Evolutionary conservation across 129 eudicot genomes (phyloP).

Genomic region (Lonicera japonica): DNA sequence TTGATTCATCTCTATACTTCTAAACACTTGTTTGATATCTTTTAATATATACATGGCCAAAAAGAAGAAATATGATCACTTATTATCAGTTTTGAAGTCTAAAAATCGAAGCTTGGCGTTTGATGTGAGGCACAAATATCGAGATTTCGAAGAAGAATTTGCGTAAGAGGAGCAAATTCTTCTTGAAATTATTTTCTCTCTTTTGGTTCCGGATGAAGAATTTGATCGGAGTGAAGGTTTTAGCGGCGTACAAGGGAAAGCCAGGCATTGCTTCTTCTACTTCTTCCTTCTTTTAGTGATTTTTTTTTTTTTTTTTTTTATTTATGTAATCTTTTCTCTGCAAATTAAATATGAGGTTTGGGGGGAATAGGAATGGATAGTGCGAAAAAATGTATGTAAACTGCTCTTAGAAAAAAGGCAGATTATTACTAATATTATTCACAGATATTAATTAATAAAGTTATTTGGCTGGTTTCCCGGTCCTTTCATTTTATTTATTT

Average conservation of each 20-base stretch:
- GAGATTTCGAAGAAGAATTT: neutral
- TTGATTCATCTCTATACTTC: no score
- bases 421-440: neutral
- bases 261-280: slow-evolving; percentile 55
- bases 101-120: no score
- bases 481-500: neutral
- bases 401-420: neutral
- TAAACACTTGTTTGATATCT: no score
- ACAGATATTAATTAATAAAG: neutral
- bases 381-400: slow-evolving; percentile 1
- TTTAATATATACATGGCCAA: no score
- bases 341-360: neutral
- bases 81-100: no score
- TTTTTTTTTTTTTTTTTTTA: slow-evolving; percentile 15
- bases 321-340: neutral
- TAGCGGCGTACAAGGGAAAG: slow-evolving; percentile 76
- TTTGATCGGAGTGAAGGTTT: slow-evolving; percentile 26
- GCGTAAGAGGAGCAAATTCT: no score
- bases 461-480: slow-evolving; percentile 10
- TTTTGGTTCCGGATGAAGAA: slow-evolving; percentile 33
- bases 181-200: slow-evolving; percentile 3
- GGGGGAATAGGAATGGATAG: neutral
- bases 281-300: slow-evolving; percentile 3
- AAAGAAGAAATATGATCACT: no score
- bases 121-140: slow-evolving; percentile 1